These are phyloP conservation scores for Dinochytrium kinnereticum DNA, from an alignment of 371 early-diverging fungal species.

Conservation along the genomic window DNA sequence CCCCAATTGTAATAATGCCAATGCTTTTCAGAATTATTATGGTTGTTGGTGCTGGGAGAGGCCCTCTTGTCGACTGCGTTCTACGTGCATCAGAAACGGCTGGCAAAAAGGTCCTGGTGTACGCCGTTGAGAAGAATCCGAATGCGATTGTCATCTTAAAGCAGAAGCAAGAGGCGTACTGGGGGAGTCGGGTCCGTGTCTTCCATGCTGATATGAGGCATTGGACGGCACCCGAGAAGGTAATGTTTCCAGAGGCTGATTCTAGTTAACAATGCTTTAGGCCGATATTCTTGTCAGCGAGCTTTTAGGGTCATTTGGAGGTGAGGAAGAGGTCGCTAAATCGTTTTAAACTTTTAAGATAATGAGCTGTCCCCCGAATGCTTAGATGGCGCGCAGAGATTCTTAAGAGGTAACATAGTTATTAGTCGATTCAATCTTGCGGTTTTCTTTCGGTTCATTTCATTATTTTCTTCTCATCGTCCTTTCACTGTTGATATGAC, in stretches of 20 bases:
- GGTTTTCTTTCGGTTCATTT: background rate
- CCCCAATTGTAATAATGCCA: background rate
- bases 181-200: conserved; percentile 82
- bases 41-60: conserved; percentile 55
- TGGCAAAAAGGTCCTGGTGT: conserved; percentile 66
- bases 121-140: conserved; percentile 94
- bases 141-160: conserved; percentile 92
- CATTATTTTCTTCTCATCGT: too few relatives aligned
- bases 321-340: conserved; percentile 90
- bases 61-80: conserved; percentile 73
- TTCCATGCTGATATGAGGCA: conserved; percentile 90
- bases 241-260: conserved; percentile 14
- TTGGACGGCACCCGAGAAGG: conserved; percentile 78
- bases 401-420: conserved; percentile 67
- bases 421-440: background rate
- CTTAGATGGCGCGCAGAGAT: conserved; percentile 87
- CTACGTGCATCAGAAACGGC: conserved; percentile 77
- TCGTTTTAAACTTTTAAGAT: conserved; percentile 90
- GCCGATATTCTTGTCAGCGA: conserved; percentile 9
- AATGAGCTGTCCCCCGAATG: conserved; percentile 98
- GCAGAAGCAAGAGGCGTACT: conserved; percentile 70
- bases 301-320: conserved; percentile 38
- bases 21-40: conserved; percentile 36
- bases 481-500: too few relatives aligned
- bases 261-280: conserved; percentile 2